A percentile compares a stretch with the other conserved stretches of the same genome.
phyloP scores from a whole-genome alignment of 73 alveolate genomes.

The Breviolum minutum region DNA sequence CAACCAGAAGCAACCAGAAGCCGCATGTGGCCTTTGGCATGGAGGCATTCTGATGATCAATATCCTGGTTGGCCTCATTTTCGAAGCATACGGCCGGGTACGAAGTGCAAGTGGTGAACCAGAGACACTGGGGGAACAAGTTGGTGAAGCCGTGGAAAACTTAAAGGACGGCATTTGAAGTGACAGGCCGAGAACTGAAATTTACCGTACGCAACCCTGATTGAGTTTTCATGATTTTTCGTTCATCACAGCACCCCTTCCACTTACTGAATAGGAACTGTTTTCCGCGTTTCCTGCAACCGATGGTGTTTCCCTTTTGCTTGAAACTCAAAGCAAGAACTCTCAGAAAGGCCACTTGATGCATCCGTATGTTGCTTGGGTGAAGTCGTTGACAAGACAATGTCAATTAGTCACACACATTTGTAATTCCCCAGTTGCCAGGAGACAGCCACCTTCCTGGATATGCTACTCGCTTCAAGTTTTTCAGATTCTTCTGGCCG shows the following conservation, averaged over 20 bases:
- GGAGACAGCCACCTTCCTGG: slow-evolving; percentile 48
- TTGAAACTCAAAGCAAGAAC: no score
- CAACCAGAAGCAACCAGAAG: no score
- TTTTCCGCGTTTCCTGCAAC: no score
- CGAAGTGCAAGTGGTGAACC: slow-evolving; percentile 73
- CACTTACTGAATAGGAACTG: no score
- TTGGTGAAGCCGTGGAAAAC: slow-evolving; percentile 91
- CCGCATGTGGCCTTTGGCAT: neutral
- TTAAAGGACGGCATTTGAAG: neutral
- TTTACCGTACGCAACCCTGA: neutral
- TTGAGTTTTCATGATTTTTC: neutral
- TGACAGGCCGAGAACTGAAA: neutral
- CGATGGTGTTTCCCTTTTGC: no score
- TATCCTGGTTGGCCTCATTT: slow-evolving; percentile 74
- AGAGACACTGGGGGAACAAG: slow-evolving; percentile 70
- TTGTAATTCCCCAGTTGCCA: neutral
- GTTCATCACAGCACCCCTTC: neutral
- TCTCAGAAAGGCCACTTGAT: no score
- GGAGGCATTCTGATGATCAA: slow-evolving; percentile 84
- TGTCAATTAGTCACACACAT: neutral
- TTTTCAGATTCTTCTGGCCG: neutral
- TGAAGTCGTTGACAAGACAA: no score
- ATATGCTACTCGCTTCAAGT: slow-evolving; percentile 4
- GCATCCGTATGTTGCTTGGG: no score
- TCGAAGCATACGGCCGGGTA: slow-evolving; percentile 79